These are phyloP conservation scores for Diaporthe citrichinensis DNA, from an alignment of 2,329 filamentous ascomycete species.

Conservation along the genomic window DNA sequence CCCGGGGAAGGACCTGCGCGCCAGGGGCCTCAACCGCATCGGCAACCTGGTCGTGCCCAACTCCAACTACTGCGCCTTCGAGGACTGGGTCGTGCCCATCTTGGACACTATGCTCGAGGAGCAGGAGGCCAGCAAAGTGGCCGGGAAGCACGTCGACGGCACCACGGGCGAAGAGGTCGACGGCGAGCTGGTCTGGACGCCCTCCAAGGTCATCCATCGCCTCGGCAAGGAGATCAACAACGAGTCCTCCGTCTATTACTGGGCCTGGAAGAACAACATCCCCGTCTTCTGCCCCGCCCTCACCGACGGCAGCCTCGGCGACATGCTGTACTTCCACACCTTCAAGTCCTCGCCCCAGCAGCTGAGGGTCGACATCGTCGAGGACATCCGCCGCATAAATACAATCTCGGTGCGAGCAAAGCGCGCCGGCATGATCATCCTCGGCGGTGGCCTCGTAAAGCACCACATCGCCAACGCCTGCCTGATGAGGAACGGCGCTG, in stretches of 20 bases:
- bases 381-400: conserved; percentile 94
- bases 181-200: conserved; percentile 88
- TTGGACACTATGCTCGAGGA: conserved; percentile 95
- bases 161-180: conserved; percentile 66
- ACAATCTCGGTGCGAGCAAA: conserved; percentile 90
- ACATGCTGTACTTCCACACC: conserved; percentile 99
- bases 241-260: conserved; percentile 93
- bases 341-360: conserved; percentile 89
- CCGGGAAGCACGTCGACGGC: conserved; percentile 45
- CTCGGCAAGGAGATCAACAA: conserved; percentile 96
- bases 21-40: conserved; percentile 93
- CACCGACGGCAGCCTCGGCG: conserved; percentile 93
- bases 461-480: conserved; percentile 99
- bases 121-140: conserved; percentile 84
- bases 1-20: conserved; percentile 81
- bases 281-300: conserved; percentile 97
- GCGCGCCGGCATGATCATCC: conserved; percentile 92
- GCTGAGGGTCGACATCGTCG: conserved; percentile 90
- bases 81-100: conserved; percentile 97
- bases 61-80: conserved; percentile 96
- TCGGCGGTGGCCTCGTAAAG: conserved; percentile 96
- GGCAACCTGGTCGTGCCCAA: conserved; percentile 97
- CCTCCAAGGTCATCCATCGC: conserved; percentile 89
- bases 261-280: conserved; percentile 97
- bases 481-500: conserved; percentile 96